phyloP scores from a whole-genome alignment of 2,329 filamentous ascomycete species.

The Penicillium sp. region DNA sequence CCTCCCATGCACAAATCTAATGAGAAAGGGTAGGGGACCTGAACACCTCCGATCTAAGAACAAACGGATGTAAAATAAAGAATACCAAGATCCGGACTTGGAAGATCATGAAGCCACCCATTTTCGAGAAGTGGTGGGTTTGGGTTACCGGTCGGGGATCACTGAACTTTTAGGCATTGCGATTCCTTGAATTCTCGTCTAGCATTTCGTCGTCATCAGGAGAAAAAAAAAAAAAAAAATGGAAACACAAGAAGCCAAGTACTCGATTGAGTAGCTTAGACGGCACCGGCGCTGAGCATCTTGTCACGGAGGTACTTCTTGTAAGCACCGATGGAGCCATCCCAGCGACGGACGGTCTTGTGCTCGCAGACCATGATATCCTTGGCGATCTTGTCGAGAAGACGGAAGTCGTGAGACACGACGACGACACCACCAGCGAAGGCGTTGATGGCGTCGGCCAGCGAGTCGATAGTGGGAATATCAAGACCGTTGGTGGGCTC shows the following conservation, averaged over 20 bases:
- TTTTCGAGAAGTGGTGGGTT: neutral
- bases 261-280: slow-evolving; percentile 50
- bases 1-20: slow-evolving; percentile 8
- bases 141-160: slow-evolving; percentile 2
- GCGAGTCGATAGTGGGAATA: slow-evolving; percentile 95
- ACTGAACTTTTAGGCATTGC: slow-evolving; percentile 22
- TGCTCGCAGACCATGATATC: slow-evolving; percentile 99
- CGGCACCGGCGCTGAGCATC: slow-evolving; percentile 85
- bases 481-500: slow-evolving; percentile 99
- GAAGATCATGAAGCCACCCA: slow-evolving; percentile 4
- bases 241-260: slow-evolving; percentile 9
- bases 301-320: slow-evolving; percentile 99
- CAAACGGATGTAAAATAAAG: slow-evolving; percentile 3
- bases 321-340: slow-evolving; percentile 86
- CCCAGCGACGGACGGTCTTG: slow-evolving; percentile 86
- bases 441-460: slow-evolving; percentile 96
- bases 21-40: slow-evolving; percentile 2
- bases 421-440: slow-evolving; percentile 96
- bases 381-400: slow-evolving; percentile 99
- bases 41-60: slow-evolving; percentile 10
- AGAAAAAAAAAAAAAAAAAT: slow-evolving; percentile 23
- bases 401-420: slow-evolving; percentile 96
- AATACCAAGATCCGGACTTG: slow-evolving; percentile 1
- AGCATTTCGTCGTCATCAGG: slow-evolving; percentile 36
- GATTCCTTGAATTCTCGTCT: slow-evolving; percentile 28